Evolutionary conservation across 176 grass and related monocot genomes (phyloP).

Genomic region (Triticum dicoccoides): DNA sequence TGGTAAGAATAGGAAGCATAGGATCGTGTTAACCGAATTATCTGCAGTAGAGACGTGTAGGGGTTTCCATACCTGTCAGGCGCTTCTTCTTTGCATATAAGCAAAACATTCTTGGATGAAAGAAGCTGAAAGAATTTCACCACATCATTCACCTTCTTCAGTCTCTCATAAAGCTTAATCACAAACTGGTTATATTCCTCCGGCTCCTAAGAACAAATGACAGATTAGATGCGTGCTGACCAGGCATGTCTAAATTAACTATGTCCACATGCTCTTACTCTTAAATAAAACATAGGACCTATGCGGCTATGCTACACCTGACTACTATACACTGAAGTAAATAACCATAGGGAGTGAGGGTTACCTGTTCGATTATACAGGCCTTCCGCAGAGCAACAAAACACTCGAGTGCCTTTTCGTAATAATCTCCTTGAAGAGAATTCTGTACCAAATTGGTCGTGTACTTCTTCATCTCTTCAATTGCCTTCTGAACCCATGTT

Average conservation of each 20-base stretch:
- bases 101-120: slow-evolving; percentile 57
- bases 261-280: background rate
- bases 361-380: slow-evolving; percentile 96
- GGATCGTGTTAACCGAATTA: background rate
- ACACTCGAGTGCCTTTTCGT: slow-evolving; percentile 71
- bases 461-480: slow-evolving; percentile 75
- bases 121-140: slow-evolving; percentile 66
- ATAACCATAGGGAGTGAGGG: background rate
- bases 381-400: slow-evolving; percentile 69
- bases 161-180: slow-evolving; percentile 45
- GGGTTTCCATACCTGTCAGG: slow-evolving; percentile 66
- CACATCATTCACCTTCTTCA: slow-evolving; percentile 24
- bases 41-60: background rate
- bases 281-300: background rate
- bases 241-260: background rate
- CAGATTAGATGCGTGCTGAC: background rate
- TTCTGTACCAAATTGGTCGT: slow-evolving; percentile 54
- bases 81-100: slow-evolving; percentile 86
- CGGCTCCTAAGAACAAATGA: slow-evolving; percentile 59
- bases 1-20: background rate
- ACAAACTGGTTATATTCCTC: slow-evolving; percentile 79
- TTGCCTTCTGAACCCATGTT: slow-evolving; percentile 68
- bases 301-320: background rate
- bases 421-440: slow-evolving; percentile 43
- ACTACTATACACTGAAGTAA: background rate